phyloP scores from a whole-genome alignment of 1,284 basidiomycete species.

The Mycena citricolor region DNA sequence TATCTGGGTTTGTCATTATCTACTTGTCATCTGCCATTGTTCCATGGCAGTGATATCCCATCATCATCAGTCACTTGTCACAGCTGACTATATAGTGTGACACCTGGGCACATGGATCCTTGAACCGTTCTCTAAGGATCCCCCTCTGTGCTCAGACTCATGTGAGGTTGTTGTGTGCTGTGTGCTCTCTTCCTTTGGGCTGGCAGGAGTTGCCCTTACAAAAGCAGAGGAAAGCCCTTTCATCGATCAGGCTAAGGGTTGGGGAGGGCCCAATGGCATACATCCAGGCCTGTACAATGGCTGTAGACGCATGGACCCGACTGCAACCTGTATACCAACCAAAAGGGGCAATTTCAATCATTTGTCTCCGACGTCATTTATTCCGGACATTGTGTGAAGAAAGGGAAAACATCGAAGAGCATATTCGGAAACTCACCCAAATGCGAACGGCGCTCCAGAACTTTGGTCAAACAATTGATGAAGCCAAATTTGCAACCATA shows the following conservation, averaged over 20 bases:
- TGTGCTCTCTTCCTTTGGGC: no score
- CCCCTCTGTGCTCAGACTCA: no score
- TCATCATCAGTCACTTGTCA: no score
- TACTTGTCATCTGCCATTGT: no score
- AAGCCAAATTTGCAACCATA: constrained; percentile 8
- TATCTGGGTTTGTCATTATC: no score
- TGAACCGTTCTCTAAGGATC: no score
- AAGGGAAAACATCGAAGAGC: constrained; percentile 8
- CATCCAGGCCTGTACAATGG: constrained; percentile 7
- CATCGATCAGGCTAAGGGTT: constrained; percentile 8
- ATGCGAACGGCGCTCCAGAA: neutral
- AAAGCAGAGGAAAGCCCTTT: constrained; percentile 10
- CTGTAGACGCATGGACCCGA: constrained; percentile 5
- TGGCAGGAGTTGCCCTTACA: no score
- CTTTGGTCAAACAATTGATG: neutral
- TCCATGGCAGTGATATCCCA: no score
- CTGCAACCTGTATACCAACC: constrained; percentile 9
- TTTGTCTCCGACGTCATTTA: constrained; percentile 11
- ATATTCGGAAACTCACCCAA: constrained; percentile 9
- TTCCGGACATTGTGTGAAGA: constrained; percentile 9
- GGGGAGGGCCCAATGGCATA: constrained; percentile 14
- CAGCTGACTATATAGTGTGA: no score
- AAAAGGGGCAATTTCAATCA: constrained; percentile 10
- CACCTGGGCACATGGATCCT: no score
- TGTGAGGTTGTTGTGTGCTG: no score